Percentiles rank a stretch among this genome's conserved stretches.
Conservation (phyloP, 2,329 filamentous ascomycete species). For the Colletotrichum sp. region DNA sequence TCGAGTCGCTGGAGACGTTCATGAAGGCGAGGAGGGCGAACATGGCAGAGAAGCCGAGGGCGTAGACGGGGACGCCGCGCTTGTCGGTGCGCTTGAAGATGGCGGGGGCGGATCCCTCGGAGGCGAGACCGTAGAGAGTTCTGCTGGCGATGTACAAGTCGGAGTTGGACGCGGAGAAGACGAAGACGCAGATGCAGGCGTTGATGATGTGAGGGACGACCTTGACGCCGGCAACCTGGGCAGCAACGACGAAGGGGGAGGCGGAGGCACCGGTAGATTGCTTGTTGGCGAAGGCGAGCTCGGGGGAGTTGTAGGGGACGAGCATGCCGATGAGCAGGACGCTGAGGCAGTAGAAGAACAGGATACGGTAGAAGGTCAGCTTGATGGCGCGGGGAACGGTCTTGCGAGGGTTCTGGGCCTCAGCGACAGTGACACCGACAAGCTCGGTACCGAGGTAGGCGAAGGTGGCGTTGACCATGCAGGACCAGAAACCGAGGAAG, state of each 20-base stretch:
- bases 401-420: conserved; percentile 79
- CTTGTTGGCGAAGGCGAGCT: conserved; percentile 64
- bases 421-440: conserved; percentile 78
- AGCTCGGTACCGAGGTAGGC: conserved; percentile 80
- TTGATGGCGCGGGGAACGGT: conserved; percentile 80
- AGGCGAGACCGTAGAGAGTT: conserved; percentile 75
- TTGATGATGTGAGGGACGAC: conserved; percentile 72
- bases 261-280: conserved; percentile 57
- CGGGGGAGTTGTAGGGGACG: conserved; percentile 70
- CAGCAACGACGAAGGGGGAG: conserved; percentile 79
- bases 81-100: conserved; percentile 76
- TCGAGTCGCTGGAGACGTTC: conserved; percentile 55
- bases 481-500: conserved; percentile 71
- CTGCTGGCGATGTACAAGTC: conserved; percentile 79
- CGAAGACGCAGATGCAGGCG: conserved; percentile 75
- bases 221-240: conserved; percentile 66
- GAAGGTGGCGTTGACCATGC: conserved; percentile 78
- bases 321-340: conserved; percentile 79
- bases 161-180: conserved; percentile 79
- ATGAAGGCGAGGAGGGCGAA: conserved; percentile 74
- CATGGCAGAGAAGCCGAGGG: conserved; percentile 63
- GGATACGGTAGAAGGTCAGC: conserved; percentile 81
- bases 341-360: conserved; percentile 79
- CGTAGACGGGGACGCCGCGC: conserved; percentile 72
- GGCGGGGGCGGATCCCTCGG: conserved; percentile 72